Evolutionary conservation across 176 grass and related monocot genomes (phyloP).

Genomic region (Tuctoria greenei): DNA sequence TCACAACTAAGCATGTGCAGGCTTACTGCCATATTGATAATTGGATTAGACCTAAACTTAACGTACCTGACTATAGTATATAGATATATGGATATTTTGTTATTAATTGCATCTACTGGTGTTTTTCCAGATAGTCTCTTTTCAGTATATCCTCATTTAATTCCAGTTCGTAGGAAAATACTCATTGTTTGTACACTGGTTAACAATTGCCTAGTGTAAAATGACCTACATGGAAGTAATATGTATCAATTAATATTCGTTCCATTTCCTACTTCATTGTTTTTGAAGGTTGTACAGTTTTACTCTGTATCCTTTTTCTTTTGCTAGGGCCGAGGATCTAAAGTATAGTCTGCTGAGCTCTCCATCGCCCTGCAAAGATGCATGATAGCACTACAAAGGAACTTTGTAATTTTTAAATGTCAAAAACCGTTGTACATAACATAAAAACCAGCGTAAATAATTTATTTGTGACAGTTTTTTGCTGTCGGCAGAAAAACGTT

Average conservation of each 20-base stretch:
- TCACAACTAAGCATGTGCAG: no score
- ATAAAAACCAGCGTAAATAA: no score
- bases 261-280: neutral
- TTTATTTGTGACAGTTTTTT: no score
- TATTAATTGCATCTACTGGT: neutral
- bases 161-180: neutral
- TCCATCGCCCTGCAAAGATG: constrained; percentile 79
- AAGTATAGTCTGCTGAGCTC: constrained; percentile 78
- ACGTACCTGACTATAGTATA: neutral
- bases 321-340: constrained; percentile 74
- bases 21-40: no score
- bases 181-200: neutral
- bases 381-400: no score
- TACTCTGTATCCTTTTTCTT: no score
- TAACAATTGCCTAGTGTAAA: neutral
- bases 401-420: no score
- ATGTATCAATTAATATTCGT: neutral
- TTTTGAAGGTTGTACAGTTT: neutral
- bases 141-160: neutral
- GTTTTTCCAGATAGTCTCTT: neutral
- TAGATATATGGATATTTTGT: constrained; percentile 11
- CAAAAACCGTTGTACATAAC: no score
- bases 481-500: no score
- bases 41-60: no score
- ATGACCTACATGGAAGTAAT: neutral